Evolutionary conservation across 1,139 yeast genomes (phyloP), one percentile per base, ranked within the genome.

Genomic region (Williopsis jadinii): DNA sequence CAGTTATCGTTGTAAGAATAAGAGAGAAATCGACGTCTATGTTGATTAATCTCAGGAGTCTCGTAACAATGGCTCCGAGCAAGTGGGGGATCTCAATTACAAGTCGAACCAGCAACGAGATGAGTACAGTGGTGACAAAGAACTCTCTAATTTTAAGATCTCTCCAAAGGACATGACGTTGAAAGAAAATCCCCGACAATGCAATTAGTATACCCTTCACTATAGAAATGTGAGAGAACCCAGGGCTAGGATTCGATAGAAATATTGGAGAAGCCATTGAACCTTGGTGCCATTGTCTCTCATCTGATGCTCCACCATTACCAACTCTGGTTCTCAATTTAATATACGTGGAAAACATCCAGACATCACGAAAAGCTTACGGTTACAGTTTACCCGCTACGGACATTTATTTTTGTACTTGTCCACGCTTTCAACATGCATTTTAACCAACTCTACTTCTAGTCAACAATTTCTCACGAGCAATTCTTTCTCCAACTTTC

Each of bases 401-500:
- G 24, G 24, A 19, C 24, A 19, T 19, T 19, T 19, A 9, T 14
- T 12, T 15, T 19, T 33, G 35, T 11, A 19, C 8, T 24, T 24
- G 19, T 8, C 6, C 24, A 9, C 30, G 26, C 5, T n/a, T 8
- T 13, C 26, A 13, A 19, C 24, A 19, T 19, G 24, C 24, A 19
- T 12, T 12, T 34, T n/a, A 15, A 19, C 29, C 28, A 26, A 34
- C 35, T 5, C 45, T 26, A 11, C 34, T 35, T 11, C 30, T 4
- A 41, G 38, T 38, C 15, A 39, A 24, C 30, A 34, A 32, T n/a
- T n/a, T 32, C 30, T 27, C 13, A 26, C 12, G 19, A 3, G 34
- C 30, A 12, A n/a, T 34, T 27, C 31, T 41, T 39, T 15, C 30
- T 30, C 81, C 82, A 48, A 71, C 64, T 44, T 73, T 70, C 55